A percentile compares a stretch with the other conserved stretches of the same genome.
These are phyloP conservation scores for Micromonas commoda DNA, from an alignment of 139 green algal species.

Conservation along the genomic window DNA sequence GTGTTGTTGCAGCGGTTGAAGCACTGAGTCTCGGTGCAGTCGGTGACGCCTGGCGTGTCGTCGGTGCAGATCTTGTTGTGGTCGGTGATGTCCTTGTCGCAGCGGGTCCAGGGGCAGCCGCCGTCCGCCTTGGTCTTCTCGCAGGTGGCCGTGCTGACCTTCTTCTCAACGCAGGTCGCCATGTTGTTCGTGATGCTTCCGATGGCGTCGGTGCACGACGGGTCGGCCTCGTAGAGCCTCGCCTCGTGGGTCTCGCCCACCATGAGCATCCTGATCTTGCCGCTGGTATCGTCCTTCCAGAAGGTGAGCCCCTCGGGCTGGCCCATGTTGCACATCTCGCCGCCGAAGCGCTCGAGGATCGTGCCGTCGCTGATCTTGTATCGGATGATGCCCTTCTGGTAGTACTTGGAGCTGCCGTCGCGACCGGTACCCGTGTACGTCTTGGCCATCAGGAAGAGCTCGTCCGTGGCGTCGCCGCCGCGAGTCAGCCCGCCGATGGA, in stretches of 20 bases:
- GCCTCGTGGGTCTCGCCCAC: constrained; percentile 4
- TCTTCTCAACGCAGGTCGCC: not conserved
- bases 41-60: not conserved
- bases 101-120: constrained; percentile 4
- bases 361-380: not conserved
- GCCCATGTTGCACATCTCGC: constrained; percentile 12
- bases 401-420: not conserved
- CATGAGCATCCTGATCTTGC: constrained; percentile 16
- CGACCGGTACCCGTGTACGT: not conserved
- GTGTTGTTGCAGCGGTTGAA: not conserved
- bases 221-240: constrained; percentile 7
- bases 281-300: not conserved
- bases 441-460: constrained; percentile 8
- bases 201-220: constrained; percentile 7
- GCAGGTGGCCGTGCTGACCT: not conserved
- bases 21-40: constrained; percentile 15
- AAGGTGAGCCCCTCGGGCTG: constrained; percentile 25
- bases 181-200: not conserved
- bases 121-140: constrained; percentile 11
- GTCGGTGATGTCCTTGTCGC: constrained; percentile 13
- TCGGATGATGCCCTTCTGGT: constrained; percentile 1
- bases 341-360: constrained; percentile 9
- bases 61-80: constrained; percentile 20
- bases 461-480: constrained; percentile 10
- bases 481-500: constrained; percentile 11